phyloP scores from a whole-genome alignment of 2,329 filamentous ascomycete genomes.

The Ophiostoma ips region DNA sequence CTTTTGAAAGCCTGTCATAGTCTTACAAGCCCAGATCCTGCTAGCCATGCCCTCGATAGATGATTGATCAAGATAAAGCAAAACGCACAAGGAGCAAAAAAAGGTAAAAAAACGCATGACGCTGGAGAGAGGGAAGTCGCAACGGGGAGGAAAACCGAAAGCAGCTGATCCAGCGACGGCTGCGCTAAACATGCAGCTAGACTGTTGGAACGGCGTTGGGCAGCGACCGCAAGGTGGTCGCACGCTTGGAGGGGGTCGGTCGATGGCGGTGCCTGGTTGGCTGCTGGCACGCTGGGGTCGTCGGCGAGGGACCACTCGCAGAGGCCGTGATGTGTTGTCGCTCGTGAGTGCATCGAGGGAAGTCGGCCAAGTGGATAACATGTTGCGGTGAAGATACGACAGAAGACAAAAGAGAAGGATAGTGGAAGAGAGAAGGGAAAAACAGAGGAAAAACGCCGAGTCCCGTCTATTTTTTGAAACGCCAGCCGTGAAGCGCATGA shows the following conservation, averaged over 20 bases:
- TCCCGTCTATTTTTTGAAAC: constrained; percentile 11
- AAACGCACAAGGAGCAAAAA: not conserved
- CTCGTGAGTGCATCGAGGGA: not conserved
- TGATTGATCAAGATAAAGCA: not conserved
- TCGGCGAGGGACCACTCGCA: not conserved
- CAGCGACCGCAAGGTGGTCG: constrained; percentile 1
- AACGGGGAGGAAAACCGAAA: too few relatives aligned
- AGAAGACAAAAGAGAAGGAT: not conserved
- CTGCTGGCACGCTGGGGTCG: not conserved
- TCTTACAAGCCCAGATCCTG: not conserved
- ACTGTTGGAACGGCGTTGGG: constrained; percentile 6
- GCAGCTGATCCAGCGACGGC: not conserved
- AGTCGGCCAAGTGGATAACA: not conserved
- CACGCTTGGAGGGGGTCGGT: too few relatives aligned
- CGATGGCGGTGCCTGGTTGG: constrained; percentile 1
- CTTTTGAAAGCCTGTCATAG: not conserved
- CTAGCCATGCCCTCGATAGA: constrained; percentile 1
- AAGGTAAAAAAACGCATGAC: not conserved
- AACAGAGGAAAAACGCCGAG: constrained; percentile 1
- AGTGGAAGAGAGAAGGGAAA: not conserved
- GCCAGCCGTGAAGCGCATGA: constrained; percentile 2
- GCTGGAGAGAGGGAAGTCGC: not conserved
- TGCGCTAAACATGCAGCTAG: constrained; percentile 6
- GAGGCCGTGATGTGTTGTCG: constrained; percentile 6
- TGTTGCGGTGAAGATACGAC: not conserved